Evolutionary conservation across 2,329 filamentous ascomycete genomes (phyloP).

Genomic region (Xylariaceae sp.): DNA sequence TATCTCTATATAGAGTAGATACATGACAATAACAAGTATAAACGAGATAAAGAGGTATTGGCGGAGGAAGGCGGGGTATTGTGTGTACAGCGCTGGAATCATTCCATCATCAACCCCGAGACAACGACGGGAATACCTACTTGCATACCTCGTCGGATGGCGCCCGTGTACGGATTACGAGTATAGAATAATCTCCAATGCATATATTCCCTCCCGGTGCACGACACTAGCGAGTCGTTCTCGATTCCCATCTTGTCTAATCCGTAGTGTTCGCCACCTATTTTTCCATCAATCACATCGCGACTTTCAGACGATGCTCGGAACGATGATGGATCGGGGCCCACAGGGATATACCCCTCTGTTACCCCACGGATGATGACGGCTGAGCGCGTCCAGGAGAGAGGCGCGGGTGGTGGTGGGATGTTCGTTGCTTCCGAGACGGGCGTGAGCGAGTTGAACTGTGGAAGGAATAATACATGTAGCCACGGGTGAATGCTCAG

Average conservation of each 20-base stretch:
- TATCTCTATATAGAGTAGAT: too few species aligned
- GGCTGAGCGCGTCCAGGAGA: slow-evolving; percentile 3
- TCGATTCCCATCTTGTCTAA: neutral
- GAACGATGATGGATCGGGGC: slow-evolving; percentile 16
- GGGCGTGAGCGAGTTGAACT: neutral
- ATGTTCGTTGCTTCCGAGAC: slow-evolving; percentile 8
- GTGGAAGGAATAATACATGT: neutral
- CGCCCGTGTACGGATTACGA: neutral
- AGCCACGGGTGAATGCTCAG: neutral
- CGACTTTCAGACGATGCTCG: slow-evolving; percentile 6
- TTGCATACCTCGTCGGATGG: neutral
- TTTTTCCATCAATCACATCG: slow-evolving; percentile 22
- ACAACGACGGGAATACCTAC: too few species aligned
- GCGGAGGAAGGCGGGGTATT: too few species aligned
- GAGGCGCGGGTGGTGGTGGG: slow-evolving; percentile 1
- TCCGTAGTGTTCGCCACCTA: neutral
- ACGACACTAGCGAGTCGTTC: neutral
- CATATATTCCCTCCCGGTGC: neutral
- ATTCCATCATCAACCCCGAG: too few species aligned
- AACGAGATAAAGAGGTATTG: too few species aligned
- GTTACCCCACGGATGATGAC: slow-evolving; percentile 15
- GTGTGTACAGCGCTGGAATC: too few species aligned
- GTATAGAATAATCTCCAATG: neutral
- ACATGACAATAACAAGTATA: too few species aligned
- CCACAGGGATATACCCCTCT: slow-evolving; percentile 13